phyloP scores from a whole-genome alignment of 2,329 filamentous ascomycete genomes.

The Claviceps quebecensis region DNA sequence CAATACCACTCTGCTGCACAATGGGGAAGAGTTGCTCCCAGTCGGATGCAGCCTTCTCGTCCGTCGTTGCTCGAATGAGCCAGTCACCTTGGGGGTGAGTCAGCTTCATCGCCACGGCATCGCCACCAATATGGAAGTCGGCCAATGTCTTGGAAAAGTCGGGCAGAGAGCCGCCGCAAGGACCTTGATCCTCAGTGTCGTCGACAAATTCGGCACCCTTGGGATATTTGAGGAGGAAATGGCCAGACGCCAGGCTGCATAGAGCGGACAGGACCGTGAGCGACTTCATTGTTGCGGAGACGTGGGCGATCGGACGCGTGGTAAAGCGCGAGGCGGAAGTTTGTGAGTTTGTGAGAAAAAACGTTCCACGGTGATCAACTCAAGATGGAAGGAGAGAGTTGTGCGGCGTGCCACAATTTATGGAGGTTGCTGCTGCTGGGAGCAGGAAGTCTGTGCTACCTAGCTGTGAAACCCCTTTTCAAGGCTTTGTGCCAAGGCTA shows the following conservation, averaged over 20 bases:
- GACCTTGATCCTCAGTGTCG: conserved; percentile 28
- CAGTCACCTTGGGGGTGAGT: conserved; percentile 39
- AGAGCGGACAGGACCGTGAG: conserved; percentile 25
- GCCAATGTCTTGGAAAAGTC: conserved; percentile 31
- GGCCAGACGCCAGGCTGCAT: conserved; percentile 29
- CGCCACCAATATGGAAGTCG: conserved; percentile 44
- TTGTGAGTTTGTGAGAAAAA: neutral
- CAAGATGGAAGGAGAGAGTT: neutral
- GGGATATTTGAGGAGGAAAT: conserved; percentile 40
- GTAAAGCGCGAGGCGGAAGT: too few species aligned
- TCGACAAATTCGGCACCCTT: conserved; percentile 32
- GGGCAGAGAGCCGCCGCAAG: conserved; percentile 41
- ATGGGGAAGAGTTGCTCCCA: conserved; percentile 43
- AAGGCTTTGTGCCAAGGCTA: too few species aligned
- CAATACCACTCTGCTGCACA: conserved; percentile 38
- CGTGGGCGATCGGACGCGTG: neutral
- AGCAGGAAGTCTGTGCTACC: neutral
- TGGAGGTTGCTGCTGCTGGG: neutral
- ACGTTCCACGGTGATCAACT: too few species aligned
- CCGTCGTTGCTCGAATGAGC: conserved; percentile 44
- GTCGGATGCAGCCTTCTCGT: conserved; percentile 29
- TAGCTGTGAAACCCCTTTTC: neutral
- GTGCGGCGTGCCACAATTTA: neutral
- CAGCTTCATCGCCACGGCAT: conserved; percentile 32
- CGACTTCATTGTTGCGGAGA: conserved; percentile 5